Base-by-base conservation (phyloP, 1,139 yeast species). In the Geotrichum bryndzae region DNA sequence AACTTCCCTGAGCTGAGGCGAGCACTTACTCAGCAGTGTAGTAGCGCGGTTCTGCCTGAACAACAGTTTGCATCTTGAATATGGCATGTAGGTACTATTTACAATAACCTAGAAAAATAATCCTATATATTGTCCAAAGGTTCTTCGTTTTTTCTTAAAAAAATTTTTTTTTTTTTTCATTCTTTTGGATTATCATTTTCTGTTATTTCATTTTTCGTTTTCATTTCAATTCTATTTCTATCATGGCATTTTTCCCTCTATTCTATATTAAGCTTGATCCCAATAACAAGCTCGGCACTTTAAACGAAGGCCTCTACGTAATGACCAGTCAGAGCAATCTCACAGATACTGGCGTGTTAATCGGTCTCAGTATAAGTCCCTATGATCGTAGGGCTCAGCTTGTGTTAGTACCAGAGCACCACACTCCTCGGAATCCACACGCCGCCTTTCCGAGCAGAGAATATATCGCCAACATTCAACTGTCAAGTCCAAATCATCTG, bases 231-330 rank as follows among this genome's bases (percentile, higher is more conserved):
- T 25, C 15, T 7, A 23, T 11, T 18, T 35, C 50, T 11, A 18
- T 29, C 33, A 60, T 62, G 62, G 60, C 62, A n/a, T 62, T 62
- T 51, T 62, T 57, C 27, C 64, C 64, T 27, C 60, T 62, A 3
- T 62, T 62, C 33, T 53, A 62, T 45, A 56, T 62, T 25, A 48
- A 56, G 33, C 60, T 62, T 11, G 64, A 62, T 29, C 56, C 64
- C 15, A 54, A 57, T 27, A 51, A 53, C 18, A 62, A 57, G 38
- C 58, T 59, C 18, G 64, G 64, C 5, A 52, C 60, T 11, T 50
- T 60, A 11, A 54, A 61, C 48, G 64, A 62, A 53, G 64, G 64
- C 25, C 51, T 62, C 15, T 62, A 62, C 41, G 61, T 62, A 7
- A 62, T 62, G 64, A 62, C 64, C 11, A 50, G 50, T 22, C 64